Percentiles rank a stretch among this genome's conserved stretches.
Conservation (phyloP, 768 basidiomycete species). For the Panaeolus cyanescens region DNA sequence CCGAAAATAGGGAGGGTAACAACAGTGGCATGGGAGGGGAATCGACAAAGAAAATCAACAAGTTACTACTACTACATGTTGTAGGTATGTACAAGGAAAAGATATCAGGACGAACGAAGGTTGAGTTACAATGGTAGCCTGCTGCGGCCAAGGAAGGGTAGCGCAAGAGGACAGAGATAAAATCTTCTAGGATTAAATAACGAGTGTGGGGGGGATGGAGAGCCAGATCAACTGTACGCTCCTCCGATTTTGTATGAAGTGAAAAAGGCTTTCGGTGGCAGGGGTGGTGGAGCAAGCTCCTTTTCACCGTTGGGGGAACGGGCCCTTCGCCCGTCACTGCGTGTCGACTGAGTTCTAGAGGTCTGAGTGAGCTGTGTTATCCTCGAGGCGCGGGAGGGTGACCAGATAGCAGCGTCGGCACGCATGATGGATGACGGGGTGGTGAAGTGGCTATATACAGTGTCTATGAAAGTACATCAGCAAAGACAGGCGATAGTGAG, state of each 20-base stretch:
- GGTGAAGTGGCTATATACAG: conserved; percentile 36
- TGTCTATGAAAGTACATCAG: conserved; percentile 18
- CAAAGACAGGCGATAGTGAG: not conserved
- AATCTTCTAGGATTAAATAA: not conserved
- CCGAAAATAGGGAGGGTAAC: not conserved
- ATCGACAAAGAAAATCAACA: too few relatives aligned
- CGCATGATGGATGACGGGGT: conserved; percentile 36
- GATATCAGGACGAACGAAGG: too few relatives aligned
- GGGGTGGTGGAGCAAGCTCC: conserved; percentile 10
- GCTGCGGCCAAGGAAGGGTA: not conserved
- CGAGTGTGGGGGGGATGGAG: not conserved
- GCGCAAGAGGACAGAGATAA: not conserved
- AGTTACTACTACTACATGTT: too few relatives aligned
- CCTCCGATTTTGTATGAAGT: not conserved
- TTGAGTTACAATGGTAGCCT: not conserved
- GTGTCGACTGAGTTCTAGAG: conserved; percentile 18
- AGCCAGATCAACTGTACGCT: not conserved
- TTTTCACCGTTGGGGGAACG: conserved; percentile 15
- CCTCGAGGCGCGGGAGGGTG: conserved; percentile 15
- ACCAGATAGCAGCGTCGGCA: conserved; percentile 28
- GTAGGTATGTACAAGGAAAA: too few relatives aligned
- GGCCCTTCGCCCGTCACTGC: too few relatives aligned
- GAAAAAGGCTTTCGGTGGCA: not conserved
- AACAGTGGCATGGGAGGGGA: too few relatives aligned
- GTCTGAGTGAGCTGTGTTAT: not conserved